phyloP scores from a whole-genome alignment of 495 filamentous ascomycete genomes.

The Aspergillus asperescens region DNA sequence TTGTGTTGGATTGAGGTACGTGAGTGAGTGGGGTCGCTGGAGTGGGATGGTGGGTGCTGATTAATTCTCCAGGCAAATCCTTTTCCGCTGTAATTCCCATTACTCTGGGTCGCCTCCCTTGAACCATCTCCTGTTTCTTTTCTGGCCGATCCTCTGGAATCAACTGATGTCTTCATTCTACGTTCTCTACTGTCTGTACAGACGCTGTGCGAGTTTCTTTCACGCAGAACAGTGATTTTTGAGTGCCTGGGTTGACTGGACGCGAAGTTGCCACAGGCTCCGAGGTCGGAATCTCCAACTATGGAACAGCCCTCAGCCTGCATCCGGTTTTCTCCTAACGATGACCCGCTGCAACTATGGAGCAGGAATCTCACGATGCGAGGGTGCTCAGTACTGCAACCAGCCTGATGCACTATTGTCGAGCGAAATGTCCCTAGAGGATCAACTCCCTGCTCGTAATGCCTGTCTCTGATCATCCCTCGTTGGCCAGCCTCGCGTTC shows the following conservation, averaged over 20 bases:
- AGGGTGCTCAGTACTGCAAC: background rate
- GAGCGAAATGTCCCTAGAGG: background rate
- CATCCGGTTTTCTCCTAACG: constrained; percentile 1
- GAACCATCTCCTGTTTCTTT: too few species aligned
- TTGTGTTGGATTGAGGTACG: constrained; percentile 9
- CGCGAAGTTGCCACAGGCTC: background rate
- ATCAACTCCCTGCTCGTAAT: background rate
- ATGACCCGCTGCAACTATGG: background rate
- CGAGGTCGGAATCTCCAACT: background rate
- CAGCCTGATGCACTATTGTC: background rate
- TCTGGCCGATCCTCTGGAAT: too few species aligned
- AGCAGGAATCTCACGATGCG: background rate
- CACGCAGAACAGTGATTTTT: background rate
- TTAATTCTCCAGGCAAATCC: background rate
- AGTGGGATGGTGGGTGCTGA: background rate
- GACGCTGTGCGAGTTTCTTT: too few species aligned
- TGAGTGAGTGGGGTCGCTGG: too few species aligned
- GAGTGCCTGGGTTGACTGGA: background rate
- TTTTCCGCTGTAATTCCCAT: too few species aligned
- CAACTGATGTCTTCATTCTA: too few species aligned
- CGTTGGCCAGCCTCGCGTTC: constrained; percentile 8
- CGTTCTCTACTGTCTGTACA: too few species aligned
- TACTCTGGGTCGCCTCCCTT: too few species aligned
- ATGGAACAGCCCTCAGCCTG: background rate
- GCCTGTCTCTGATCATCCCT: constrained; percentile 6